Percentiles rank a stretch among this genome's conserved stretches.
These are phyloP conservation scores for Saccharomycopsis amapae DNA, from an alignment of 805 yeast genomes.

Conservation along the genomic window DNA sequence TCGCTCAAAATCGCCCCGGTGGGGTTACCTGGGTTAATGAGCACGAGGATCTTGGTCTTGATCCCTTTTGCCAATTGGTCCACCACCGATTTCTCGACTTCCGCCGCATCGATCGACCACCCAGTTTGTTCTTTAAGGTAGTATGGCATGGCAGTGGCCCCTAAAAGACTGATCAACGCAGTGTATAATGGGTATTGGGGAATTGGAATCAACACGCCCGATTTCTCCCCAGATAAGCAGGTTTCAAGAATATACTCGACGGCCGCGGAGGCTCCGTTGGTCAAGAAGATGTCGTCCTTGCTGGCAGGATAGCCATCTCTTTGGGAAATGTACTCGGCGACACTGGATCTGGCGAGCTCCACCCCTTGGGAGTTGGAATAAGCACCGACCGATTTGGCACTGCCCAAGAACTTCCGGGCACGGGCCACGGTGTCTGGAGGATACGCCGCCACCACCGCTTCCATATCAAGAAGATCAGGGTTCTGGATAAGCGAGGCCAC, in stretches of 20 bases:
- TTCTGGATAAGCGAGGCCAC: constrained; percentile 81
- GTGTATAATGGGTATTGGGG: constrained; percentile 98
- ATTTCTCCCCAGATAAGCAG: constrained; percentile 54
- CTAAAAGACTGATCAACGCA: constrained; percentile 82
- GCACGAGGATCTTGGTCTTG: constrained; percentile 71
- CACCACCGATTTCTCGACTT: constrained; percentile 43
- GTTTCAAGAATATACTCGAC: constrained; percentile 74
- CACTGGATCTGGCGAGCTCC: constrained; percentile 58
- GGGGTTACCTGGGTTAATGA: constrained; percentile 98
- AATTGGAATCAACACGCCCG: constrained; percentile 88
- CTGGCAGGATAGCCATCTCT: constrained; percentile 65
- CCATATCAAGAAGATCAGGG: constrained; percentile 54
- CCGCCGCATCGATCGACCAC: constrained; percentile 77
- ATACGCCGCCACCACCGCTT: constrained; percentile 28
- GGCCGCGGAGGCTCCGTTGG: constrained; percentile 93
- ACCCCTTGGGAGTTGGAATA: constrained; percentile 93
- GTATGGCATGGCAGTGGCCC: constrained; percentile 80
- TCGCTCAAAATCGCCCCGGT: constrained; percentile 78
- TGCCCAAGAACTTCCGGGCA: constrained; percentile 52
- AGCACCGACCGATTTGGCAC: constrained; percentile 85
- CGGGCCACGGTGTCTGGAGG: constrained; percentile 70
- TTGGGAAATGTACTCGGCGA: constrained; percentile 69
- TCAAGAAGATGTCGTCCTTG: constrained; percentile 71
- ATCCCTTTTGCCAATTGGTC: constrained; percentile 38
- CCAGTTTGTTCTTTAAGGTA: constrained; percentile 69